Evolutionary conservation across 345 rosid species (phyloP), one percentile per base, ranked within the genome.

Genomic region (Eutrema heterophyllum): DNA sequence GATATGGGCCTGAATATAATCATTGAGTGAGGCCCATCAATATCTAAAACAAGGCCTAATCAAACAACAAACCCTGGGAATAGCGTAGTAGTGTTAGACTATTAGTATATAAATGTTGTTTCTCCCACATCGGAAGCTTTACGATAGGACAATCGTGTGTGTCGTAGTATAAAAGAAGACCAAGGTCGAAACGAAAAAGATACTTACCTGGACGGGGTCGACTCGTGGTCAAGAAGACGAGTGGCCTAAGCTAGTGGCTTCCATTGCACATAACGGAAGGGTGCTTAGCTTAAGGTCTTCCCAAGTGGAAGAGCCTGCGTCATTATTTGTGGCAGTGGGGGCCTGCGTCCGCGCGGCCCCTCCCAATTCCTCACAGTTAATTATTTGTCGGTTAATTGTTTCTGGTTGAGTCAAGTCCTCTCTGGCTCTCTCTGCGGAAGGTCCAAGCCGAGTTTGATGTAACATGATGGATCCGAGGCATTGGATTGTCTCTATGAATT

Each of bases 281-380:
- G 57, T 21, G 45, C 58, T 49, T 7, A 21, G 70, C 45, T 9
- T 35, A 65, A 65, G 58, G 70, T 65, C 70, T 21, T n/a, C 70
- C 57, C 57, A 65, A 4, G 45, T 3, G 45, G 57, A 6, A 65
- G 58, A 65, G 44, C 46, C 46, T 65, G 57, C 57, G 57, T 65
- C 70, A 13, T 65, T 50, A 65, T 65, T 65, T 65, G 58, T 49
- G 45, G 58, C 58, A 4, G 45, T 7, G 18, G 70, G 9, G 58
- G 57, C 43, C 32, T 65, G 70, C 69, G 69, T 65, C 6, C 69
- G 69, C 69, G 56, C 69, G 40, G 68, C 69, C 68, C 18, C 69
- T 46, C 1, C 45, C 44, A 64, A 0, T 33, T 3, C 12, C 12
- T 4, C 5, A 46, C 21, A 45, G 49, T 18, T 1, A 18, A 18